Base-by-base conservation (phyloP, 352 stramenopile species). In the Pythium vanterpoolii region DNA sequence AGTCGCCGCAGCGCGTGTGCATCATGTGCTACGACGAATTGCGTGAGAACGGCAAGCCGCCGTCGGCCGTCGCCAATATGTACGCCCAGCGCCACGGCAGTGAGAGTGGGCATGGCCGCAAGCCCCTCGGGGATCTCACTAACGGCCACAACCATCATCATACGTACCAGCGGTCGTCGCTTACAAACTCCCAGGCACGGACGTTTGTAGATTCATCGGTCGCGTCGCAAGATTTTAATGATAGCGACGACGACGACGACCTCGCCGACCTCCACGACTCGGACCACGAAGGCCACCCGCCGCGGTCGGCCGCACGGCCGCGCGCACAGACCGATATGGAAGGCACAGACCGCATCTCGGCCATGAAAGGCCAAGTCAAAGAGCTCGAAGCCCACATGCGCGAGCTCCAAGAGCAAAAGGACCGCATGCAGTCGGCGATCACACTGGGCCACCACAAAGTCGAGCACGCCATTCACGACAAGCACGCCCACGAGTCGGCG, bases 11-110 rank as follows among this genome's bases (percentile, higher is more conserved):
- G 55, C 80, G 83, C 26, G 83, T 92, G 43, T 92, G 83, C 51
- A 90, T 92, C 49, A 56, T 92, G 45, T 92, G 83, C 64, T 89
- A 86, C 56, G 83, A 92, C 36, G 81, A 92, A 33, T 62, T 93
- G 36, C 78, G 77, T 23, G 81, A 88, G 60, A 78, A 87, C 56
- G 83, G 76, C n/a, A 77, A 81, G 48, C 79, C 79, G 6, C 56
- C 67, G 0, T 82, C 77, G n/a, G 83, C 83, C 5, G 83, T 93
- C 21, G 80, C 89, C 18, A 93, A 93, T 61, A 79, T 93, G 62
- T 90, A 63, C 38, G 61, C 64, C 69, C 52, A 38, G 45, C 59
- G 19, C 50, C 68, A 66, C 50, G 73, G 52, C 62, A 71, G 9
- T 66, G 72, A 62, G 48, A 64, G 36, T 28, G 27, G 26, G 23